Conservation (phyloP, 345 rosid genomes). For the Salix arbutifolia region DNA sequence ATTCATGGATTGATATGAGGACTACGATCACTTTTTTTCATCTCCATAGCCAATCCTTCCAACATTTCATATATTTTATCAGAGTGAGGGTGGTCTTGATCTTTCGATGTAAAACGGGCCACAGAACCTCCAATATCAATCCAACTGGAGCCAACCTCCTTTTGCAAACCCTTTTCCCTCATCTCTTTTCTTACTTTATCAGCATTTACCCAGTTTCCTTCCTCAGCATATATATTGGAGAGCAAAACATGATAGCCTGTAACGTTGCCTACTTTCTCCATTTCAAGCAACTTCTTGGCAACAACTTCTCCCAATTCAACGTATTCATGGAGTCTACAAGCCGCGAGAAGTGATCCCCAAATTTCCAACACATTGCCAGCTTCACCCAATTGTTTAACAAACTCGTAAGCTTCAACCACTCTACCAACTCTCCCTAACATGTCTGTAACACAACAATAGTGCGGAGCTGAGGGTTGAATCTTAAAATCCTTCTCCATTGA, state of each 20-base stretch:
- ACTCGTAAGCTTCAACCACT: conserved; percentile 73
- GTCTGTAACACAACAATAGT: conserved; percentile 75
- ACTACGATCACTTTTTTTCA: conserved; percentile 34
- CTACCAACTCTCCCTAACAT: conserved; percentile 87
- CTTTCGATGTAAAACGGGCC: conserved; percentile 57
- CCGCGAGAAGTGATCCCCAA: conserved; percentile 83
- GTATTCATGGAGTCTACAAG: conserved; percentile 68
- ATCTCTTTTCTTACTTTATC: conserved; percentile 65
- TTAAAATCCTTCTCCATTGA: conserved; percentile 57
- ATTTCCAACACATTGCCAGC: conserved; percentile 60
- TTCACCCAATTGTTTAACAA: conserved; percentile 62
- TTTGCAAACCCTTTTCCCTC: conserved; percentile 64
- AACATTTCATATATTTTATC: conserved; percentile 51
- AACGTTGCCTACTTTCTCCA: conserved; percentile 34
- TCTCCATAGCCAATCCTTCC: conserved; percentile 45
- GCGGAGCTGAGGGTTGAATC: conserved; percentile 59
- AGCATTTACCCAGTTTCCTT: conserved; percentile 66
- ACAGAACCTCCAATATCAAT: conserved; percentile 55
- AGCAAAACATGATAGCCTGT: conserved; percentile 80
- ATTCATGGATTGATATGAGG: conserved; percentile 6
- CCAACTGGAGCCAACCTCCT: conserved; percentile 78
- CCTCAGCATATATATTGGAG: conserved; percentile 80
- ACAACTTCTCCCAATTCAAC: conserved; percentile 60
- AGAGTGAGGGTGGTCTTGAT: conserved; percentile 51
- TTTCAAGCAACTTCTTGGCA: conserved; percentile 46